Evolutionary conservation across 169 alveolate genomes (phyloP).

Genomic region (Perkinsus olseni): DNA sequence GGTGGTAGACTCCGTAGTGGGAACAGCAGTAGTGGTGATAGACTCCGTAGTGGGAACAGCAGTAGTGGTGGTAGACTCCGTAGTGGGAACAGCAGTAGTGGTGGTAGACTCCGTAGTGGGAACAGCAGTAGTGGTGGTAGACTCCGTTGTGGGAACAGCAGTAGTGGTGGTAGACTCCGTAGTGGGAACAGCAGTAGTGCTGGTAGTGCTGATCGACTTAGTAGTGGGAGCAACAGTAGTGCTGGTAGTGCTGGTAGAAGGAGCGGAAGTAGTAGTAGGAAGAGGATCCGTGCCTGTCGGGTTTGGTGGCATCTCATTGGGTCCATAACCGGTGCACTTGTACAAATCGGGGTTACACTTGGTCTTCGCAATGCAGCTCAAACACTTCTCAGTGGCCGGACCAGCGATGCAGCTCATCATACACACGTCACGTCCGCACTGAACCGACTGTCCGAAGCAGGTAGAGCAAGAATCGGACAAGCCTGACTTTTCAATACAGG

Average conservation of each 20-base stretch:
- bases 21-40: background rate
- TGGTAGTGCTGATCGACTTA: background rate
- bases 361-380: background rate
- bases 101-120: background rate
- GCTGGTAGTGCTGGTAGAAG: background rate
- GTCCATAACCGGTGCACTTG: background rate
- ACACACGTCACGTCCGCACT: background rate
- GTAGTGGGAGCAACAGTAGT: background rate
- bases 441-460: background rate
- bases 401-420: background rate
- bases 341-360: background rate
- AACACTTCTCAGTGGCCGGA: background rate
- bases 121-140: background rate
- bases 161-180: background rate
- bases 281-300: background rate
- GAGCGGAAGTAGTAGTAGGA: background rate
- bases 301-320: background rate
- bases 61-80: background rate
- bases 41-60: background rate
- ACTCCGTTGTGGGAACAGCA: background rate
- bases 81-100: background rate
- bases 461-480: background rate
- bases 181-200: background rate
- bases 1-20: background rate
- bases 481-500: background rate